Conservation (phyloP, 169 alveolate genomes). For the Plasmodium berghei region DNA sequence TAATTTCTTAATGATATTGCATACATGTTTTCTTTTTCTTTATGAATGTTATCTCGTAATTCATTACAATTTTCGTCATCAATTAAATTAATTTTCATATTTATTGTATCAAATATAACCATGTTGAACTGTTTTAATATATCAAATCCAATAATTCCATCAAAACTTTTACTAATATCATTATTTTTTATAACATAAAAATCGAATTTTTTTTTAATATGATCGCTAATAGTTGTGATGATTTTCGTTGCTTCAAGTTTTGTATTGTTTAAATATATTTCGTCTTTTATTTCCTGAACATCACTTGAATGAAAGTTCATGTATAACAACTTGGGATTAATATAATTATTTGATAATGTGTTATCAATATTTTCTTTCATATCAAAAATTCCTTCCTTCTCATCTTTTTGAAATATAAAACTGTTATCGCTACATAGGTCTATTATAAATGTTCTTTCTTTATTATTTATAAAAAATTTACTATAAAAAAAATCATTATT, state of each 20-base stretch:
- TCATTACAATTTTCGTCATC: background rate
- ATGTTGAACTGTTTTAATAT: conserved; percentile 15
- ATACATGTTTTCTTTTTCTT: background rate
- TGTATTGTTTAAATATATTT: conserved; percentile 22
- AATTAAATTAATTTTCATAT: conserved; percentile 15
- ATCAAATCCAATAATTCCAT: conserved; percentile 72
- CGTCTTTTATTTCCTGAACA: conserved; percentile 12
- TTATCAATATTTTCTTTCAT: background rate
- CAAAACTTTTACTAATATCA: conserved; percentile 26
- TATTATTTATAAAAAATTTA: conserved; percentile 30
- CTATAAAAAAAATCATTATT: conserved; percentile 29
- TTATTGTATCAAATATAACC: conserved; percentile 16
- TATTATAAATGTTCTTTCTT: conserved; percentile 42
- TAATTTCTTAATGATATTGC: conserved; percentile 26
- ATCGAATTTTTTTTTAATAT: background rate
- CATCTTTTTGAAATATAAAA: conserved; percentile 34
- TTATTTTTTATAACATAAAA: conserved; percentile 39
- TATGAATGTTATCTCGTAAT: background rate
- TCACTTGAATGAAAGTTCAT: background rate
- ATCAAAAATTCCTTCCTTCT: background rate
- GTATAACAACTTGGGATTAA: background rate
- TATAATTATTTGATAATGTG: background rate
- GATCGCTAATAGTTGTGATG: conserved; percentile 22
- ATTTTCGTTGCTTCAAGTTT: background rate
- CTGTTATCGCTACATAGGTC: conserved; percentile 73